Base-by-base conservation (phyloP, 192 early-diverging fungal species). In the Geosiphon pyriformis region DNA sequence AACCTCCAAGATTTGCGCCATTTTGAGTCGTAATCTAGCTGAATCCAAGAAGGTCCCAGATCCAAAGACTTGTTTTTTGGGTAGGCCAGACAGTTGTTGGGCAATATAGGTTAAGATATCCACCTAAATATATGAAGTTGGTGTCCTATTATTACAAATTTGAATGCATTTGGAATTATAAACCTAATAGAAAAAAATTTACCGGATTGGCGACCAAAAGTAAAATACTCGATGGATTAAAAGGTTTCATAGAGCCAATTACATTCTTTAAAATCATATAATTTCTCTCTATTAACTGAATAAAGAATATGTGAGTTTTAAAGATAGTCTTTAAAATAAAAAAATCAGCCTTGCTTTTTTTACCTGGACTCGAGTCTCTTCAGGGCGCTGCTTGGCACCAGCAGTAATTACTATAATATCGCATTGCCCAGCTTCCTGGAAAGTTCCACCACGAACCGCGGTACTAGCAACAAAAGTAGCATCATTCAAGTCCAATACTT, bases 31-130 rank as follows among this genome's bases (percentile, higher is more conserved):
- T 49, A 92, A 80, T 46, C 92, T 85, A 1, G 82, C 81, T 1
- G 90, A 82, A 68, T 94, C 92, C 12, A 94, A 71, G 54, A 84
- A 91, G 0, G 92, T 94, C n/a, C 92, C 91, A 0, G 90, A 90
- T 31, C 92, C 92, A 69, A 94, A 79, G 7, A 94, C 92, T 68
- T 92, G 92, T 12, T 76, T 74, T 50, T 73, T 75, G 11, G 92
- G 92, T 26, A 92, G 70, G 0, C 92, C 92, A 15, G 85, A 87
- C 2, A 91, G 74, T 67, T 91, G 87, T 62, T 92, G 91, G 4
- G 92, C 92, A 76, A 94, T 90, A 55, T 80, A 78, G 6, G 91
- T 92, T 60, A 94, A 79, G 48, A 94, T 76, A 60, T 94, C 90
- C 27, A 67, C 65, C 65, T 67, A 34, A 17, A n/a, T 0, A 29